These are phyloP conservation scores for Fusarium drepaniforme DNA, from an alignment of 2,329 filamentous ascomycete genomes.

Conservation along the genomic window DNA sequence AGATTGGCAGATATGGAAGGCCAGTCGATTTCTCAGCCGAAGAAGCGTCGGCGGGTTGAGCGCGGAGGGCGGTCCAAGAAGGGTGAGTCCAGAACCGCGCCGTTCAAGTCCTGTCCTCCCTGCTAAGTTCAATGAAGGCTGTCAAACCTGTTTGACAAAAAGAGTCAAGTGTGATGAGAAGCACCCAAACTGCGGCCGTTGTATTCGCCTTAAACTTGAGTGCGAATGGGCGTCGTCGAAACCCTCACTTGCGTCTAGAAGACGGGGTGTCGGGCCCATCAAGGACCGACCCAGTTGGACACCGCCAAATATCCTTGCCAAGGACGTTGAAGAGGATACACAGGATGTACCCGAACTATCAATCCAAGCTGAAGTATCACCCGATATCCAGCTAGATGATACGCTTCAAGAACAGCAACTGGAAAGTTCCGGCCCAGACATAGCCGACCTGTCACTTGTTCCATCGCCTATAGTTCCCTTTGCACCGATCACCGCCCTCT, in stretches of 20 bases:
- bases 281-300: slow-evolving; percentile 17
- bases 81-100: neutral
- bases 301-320: slow-evolving; percentile 10
- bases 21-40: neutral
- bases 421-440: neutral
- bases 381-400: neutral
- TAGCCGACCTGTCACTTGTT: neutral
- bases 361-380: neutral
- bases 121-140: slow-evolving; percentile 2
- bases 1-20: neutral
- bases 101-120: too few relatives aligned
- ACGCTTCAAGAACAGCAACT: neutral
- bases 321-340: neutral
- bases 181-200: slow-evolving; percentile 10
- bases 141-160: slow-evolving; percentile 16
- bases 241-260: slow-evolving; percentile 7
- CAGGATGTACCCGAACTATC: neutral
- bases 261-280: slow-evolving; percentile 14
- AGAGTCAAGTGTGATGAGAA: slow-evolving; percentile 23
- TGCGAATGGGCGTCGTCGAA: slow-evolving; percentile 10
- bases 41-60: slow-evolving; percentile 11
- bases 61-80: slow-evolving; percentile 11
- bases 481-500: neutral
- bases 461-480: neutral
- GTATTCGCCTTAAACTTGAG: slow-evolving; percentile 9